A percentile compares a stretch with the other conserved stretches of the same genome.
These are phyloP conservation scores for Cyclanthera cordifolia DNA, from an alignment of 306 rosid genomes.

Conservation along the genomic window DNA sequence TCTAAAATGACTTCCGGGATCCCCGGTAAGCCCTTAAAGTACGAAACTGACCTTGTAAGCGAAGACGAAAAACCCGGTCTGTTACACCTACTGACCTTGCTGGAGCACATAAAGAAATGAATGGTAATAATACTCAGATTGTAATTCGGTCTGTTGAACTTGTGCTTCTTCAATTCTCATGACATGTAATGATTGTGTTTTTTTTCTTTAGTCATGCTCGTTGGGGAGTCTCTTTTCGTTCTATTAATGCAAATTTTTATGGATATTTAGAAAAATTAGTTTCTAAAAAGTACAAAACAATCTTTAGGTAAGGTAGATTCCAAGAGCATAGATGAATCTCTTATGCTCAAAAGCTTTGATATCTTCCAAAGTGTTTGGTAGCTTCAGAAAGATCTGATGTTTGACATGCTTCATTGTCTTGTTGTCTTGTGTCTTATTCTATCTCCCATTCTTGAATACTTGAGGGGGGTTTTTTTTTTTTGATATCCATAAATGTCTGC, in stretches of 20 bases:
- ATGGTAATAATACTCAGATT: slow-evolving; percentile 43
- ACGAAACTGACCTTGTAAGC: too few relatives aligned
- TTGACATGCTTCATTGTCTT: not conserved
- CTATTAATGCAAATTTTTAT: too few relatives aligned
- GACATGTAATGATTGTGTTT: not conserved
- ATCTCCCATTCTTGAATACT: not conserved
- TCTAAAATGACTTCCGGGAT: too few relatives aligned
- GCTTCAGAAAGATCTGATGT: not conserved
- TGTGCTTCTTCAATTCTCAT: not conserved
- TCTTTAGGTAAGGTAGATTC: not conserved
- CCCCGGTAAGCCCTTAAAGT: too few relatives aligned
- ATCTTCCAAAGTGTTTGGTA: not conserved
- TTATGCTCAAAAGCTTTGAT: not conserved
- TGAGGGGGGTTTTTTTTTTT: not conserved
- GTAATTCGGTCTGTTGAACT: not conserved
- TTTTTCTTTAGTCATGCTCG: too few relatives aligned
- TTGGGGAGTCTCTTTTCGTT: too few relatives aligned
- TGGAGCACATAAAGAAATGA: slow-evolving; percentile 89
- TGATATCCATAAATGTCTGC: too few relatives aligned
- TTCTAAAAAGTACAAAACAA: not conserved
- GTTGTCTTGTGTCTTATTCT: not conserved
- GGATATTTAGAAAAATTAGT: too few relatives aligned
- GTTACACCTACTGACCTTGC: slow-evolving; percentile 76
- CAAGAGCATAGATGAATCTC: not conserved
- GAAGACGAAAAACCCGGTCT: too few relatives aligned